These are phyloP conservation scores for Pleoardoris graminearum DNA, from an alignment of 2,329 filamentous ascomycete species.

Conservation along the genomic window DNA sequence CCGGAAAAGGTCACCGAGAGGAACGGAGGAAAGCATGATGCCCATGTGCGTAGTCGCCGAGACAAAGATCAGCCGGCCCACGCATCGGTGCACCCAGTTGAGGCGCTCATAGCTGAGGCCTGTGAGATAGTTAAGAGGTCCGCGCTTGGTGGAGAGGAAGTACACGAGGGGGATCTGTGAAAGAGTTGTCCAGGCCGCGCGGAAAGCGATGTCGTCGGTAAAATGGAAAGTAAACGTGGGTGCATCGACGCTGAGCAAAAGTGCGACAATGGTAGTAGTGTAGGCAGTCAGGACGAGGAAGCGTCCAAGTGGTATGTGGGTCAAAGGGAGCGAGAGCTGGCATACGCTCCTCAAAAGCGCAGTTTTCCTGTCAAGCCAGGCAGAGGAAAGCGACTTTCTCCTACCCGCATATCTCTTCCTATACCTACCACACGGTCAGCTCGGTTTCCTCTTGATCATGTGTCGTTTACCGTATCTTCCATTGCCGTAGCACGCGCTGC, in stretches of 20 bases:
- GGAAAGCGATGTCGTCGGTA: conserved; percentile 35
- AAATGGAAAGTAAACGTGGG: conserved; percentile 27
- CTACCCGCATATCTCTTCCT: background rate
- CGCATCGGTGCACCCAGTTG: conserved; percentile 31
- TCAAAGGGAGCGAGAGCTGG: background rate
- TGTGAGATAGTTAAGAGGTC: conserved; percentile 26
- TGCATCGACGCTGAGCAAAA: conserved; percentile 27
- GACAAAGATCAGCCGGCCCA: conserved; percentile 27
- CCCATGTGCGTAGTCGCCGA: conserved; percentile 30
- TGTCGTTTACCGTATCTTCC: conserved; percentile 14
- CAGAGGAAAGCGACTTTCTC: background rate
- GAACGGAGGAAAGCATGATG: conserved; percentile 33
- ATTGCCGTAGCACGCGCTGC: conserved; percentile 11
- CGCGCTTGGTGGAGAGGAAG: conserved; percentile 31
- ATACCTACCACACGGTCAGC: background rate
- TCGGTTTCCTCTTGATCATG: background rate
- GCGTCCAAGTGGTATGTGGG: background rate
- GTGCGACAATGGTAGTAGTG: conserved; percentile 3
- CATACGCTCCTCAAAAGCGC: background rate
- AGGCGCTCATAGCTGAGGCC: conserved; percentile 28
- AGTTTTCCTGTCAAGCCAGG: conserved; percentile 4
- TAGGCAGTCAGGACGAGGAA: conserved; percentile 15
- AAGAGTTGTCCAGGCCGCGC: conserved; percentile 35
- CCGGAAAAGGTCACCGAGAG: conserved; percentile 21
- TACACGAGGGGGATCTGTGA: conserved; percentile 33